Evolutionary conservation across 495 filamentous ascomycete genomes (phyloP), one percentile per base, ranked within the genome.

Genomic region (Daldinia vernicosa): DNA sequence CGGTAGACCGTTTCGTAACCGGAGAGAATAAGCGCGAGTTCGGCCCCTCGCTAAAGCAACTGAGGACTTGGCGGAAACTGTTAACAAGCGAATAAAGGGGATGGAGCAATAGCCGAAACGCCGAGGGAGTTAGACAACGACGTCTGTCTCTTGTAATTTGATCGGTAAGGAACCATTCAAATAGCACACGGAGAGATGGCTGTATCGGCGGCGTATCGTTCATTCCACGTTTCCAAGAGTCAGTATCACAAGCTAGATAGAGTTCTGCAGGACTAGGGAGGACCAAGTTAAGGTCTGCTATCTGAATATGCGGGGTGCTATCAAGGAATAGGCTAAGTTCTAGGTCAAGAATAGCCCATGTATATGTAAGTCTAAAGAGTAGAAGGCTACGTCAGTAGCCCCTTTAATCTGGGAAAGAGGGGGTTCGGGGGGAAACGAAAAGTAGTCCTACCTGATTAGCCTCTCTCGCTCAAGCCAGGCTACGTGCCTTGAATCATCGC

Each of bases 81-180:
- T 65, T 45, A 17, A 65, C 39, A 12, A 65, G 62, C 7, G 52
- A 53, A 35, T 65, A 54, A 9, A 57, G 24, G 22, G 62, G 62
- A 27, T 65, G 62, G 3, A 65, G 53, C 11, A 65, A 28, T 26
- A 65, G 39, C 15, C 62, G 28, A 15, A 65, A 27, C 14, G 62
- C 47, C 4, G 52, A n/a, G 11, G 62, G 62, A 2, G 40, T 65
- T 33, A 65, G 27, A 45, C 37, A 47, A 24, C 47, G 40, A 22
- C 37, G 53, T 22, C 47, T 65, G 14, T 56, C 26, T 28, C 26
- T 9, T 14, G 39, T 50, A 9, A 65, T 26, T 14, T 65, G 33
- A 37, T 65, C 62, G 12, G 53, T 65, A 45, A 65, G 37, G 11
- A 65, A 65, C 62, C 62, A 65, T 17, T 65, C 39, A 26, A 65